Evolutionary conservation across 805 yeast genomes (phyloP), one percentile per base, ranked within the genome.

Genomic region (Candida glaebosa): DNA sequence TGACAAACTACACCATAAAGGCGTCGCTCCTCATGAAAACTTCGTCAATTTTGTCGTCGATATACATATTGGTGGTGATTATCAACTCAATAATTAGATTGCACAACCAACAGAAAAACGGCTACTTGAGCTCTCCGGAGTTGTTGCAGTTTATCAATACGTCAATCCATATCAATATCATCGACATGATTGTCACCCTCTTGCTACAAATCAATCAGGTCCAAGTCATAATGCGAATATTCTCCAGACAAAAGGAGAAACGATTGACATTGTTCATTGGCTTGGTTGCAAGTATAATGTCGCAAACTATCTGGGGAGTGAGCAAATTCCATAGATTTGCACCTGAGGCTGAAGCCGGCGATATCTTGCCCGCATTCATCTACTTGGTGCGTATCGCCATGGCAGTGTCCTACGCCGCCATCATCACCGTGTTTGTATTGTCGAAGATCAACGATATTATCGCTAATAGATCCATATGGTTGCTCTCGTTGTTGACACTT

Each of bases 361-460:
- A 81, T 15, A 76, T 82, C 18, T 52, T 85, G 10, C 86, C 90
- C 0, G 86, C 90, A 0, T 84, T 87, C 57, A 81, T 81, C 22
- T 87, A 86, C 53, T 65, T 87, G 37, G 72, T 85, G 33, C 71
- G 91, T 44, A 85, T 87, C 32, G 82, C 90, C 3, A 69, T 84
- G 52, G 74, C 86, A 2, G 73, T 84, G 26, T 69, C 84, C 52
- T 87, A 81, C 60, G 81, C 87, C 2, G 80, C 81, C 7, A 67
- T 85, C 32, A 72, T 85, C 24, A 63, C 76, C 8, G 79, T 81
- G 17, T 81, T 75, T 53, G 63, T 78, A 2, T 50, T 81, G 15
- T 68, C 75, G 17, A 81, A 80, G 45, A 59, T 76, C 31, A 63
- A 69, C n/a, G 66, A 73, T 31, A 71, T 84, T 22, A 63, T 79